Conservation (phyloP, 768 basidiomycete species). For the Hericium alpestre region DNA sequence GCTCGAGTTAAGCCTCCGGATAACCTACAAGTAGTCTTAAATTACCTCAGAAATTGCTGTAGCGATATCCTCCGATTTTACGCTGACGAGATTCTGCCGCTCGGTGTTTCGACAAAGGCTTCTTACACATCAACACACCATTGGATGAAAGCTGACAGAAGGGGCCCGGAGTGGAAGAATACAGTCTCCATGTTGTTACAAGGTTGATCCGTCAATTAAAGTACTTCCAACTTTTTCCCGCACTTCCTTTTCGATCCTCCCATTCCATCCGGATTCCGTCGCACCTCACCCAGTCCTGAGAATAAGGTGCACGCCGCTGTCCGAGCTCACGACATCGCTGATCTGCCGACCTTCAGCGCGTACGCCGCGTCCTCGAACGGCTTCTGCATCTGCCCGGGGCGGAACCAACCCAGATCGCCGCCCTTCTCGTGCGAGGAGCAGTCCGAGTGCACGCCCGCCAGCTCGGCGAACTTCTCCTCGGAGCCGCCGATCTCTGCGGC, state of each 20-base stretch:
- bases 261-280: neutral
- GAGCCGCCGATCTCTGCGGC: conserved; percentile 46
- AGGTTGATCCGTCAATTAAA: neutral
- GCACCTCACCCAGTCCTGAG: conserved; percentile 62
- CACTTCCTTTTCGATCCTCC: neutral
- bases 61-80: too few species aligned
- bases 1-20: too few species aligned
- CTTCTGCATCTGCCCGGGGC: conserved; percentile 88
- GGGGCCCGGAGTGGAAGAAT: too few species aligned
- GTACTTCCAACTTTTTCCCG: neutral
- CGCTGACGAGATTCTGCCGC: too few species aligned
- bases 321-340: conserved; percentile 75
- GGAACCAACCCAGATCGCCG: conserved; percentile 87
- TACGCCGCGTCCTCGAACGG: conserved; percentile 89
- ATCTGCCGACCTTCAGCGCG: conserved; percentile 59
- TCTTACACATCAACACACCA: too few species aligned
- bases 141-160: too few species aligned
- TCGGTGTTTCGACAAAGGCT: too few species aligned
- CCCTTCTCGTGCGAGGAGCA: conserved; percentile 75
- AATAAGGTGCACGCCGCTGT: conserved; percentile 92
- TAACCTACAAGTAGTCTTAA: too few species aligned
- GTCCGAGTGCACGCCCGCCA: conserved; percentile 75
- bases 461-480: conserved; percentile 54
- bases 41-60: too few species aligned
- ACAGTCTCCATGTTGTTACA: neutral